Conservation (phyloP, 495 filamentous ascomycete species). For the Penicillium turbatum region DNA sequence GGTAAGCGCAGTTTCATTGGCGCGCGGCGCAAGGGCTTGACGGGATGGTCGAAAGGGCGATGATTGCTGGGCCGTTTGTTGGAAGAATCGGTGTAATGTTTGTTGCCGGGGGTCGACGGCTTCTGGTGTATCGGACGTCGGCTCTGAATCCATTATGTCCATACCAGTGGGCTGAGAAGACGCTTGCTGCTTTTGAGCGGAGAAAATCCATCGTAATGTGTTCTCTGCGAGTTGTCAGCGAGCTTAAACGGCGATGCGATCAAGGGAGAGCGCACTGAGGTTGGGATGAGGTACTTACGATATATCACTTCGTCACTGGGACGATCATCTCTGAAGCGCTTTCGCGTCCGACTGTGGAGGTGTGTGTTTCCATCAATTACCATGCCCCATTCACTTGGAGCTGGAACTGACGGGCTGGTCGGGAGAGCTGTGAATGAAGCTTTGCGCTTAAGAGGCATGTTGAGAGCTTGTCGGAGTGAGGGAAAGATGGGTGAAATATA, state of each 20-base stretch:
- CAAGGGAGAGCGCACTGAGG: background rate
- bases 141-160: slow-evolving; percentile 28
- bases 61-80: slow-evolving; percentile 25
- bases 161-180: slow-evolving; percentile 13
- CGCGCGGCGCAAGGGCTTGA: slow-evolving; percentile 26
- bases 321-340: slow-evolving; percentile 48
- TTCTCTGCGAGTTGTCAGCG: slow-evolving; percentile 35
- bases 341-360: slow-evolving; percentile 48
- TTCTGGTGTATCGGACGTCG: slow-evolving; percentile 21
- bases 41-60: slow-evolving; percentile 25
- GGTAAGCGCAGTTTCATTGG: slow-evolving; percentile 19
- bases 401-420: slow-evolving; percentile 29
- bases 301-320: slow-evolving; percentile 45
- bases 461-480: background rate
- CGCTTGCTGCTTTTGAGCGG: slow-evolving; percentile 35
- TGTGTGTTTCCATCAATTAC: slow-evolving; percentile 34
- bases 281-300: slow-evolving; percentile 27
- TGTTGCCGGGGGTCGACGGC: slow-evolving; percentile 43
- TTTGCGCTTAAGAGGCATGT: slow-evolving; percentile 52
- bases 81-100: slow-evolving; percentile 43
- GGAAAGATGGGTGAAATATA: background rate
- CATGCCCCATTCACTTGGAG: slow-evolving; percentile 23
- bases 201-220: slow-evolving; percentile 46
- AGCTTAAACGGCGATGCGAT: background rate
- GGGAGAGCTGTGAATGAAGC: slow-evolving; percentile 37